These are phyloP conservation scores for Eimeria praecox DNA, from an alignment of 169 alveolate genomes.

Conservation along the genomic window DNA sequence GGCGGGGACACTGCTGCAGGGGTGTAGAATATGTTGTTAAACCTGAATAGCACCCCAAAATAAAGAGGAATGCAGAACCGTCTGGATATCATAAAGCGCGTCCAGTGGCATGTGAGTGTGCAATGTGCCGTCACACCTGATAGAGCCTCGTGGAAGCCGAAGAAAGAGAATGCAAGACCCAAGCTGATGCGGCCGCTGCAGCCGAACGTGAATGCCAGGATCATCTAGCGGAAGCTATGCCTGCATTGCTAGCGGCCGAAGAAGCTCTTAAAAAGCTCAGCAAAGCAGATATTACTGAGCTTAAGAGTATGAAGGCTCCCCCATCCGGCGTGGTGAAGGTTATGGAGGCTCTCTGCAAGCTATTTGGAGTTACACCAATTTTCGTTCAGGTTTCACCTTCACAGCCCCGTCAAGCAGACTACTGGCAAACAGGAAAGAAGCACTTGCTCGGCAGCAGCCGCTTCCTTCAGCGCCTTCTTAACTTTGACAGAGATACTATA, in stretches of 20 bases:
- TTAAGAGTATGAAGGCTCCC: slow-evolving; percentile 94
- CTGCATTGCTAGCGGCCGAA: slow-evolving; percentile 94
- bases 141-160: slow-evolving; percentile 95
- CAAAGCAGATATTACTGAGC: slow-evolving; percentile 95
- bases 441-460: slow-evolving; percentile 90
- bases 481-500: slow-evolving; percentile 95
- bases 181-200: slow-evolving; percentile 93
- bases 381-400: slow-evolving; percentile 89
- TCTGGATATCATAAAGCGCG: neutral
- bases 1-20: neutral
- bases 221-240: slow-evolving; percentile 96
- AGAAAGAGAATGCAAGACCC: slow-evolving; percentile 92
- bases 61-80: neutral
- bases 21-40: neutral
- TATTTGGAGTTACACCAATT: slow-evolving; percentile 89
- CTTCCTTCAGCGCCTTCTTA: slow-evolving; percentile 92
- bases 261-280: slow-evolving; percentile 95
- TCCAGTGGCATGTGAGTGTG: neutral
- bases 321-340: slow-evolving; percentile 91
- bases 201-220: slow-evolving; percentile 93
- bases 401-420: slow-evolving; percentile 88
- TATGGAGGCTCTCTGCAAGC: slow-evolving; percentile 91
- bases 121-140: slow-evolving; percentile 46
- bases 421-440: slow-evolving; percentile 94
- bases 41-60: neutral